A percentile compares a stretch with the other conserved stretches of the same genome.
Evolutionary conservation across 2,329 filamentous ascomycete genomes (phyloP).

Genomic region (Sclerotinia minor): DNA sequence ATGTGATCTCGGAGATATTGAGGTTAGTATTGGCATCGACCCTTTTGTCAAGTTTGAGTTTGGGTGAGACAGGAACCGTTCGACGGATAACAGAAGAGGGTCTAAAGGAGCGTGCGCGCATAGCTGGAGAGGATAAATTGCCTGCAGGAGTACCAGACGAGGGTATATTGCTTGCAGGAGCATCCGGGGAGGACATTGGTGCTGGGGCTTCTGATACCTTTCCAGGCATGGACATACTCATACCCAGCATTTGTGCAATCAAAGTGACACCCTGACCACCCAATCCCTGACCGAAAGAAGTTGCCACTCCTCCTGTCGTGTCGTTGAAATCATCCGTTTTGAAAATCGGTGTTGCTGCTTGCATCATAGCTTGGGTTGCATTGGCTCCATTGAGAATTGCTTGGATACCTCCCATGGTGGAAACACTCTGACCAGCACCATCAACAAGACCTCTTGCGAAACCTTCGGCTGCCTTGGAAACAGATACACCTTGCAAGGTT

Average conservation of each 20-base stretch:
- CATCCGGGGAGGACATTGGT: not conserved
- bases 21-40: not conserved
- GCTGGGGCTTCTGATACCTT: not conserved
- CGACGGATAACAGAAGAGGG: not conserved
- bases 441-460: slow-evolving; percentile 22
- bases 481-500: slow-evolving; percentile 3
- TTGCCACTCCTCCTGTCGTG: slow-evolving; percentile 15
- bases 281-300: slow-evolving; percentile 19
- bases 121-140: not conserved
- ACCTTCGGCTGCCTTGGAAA: slow-evolving; percentile 20
- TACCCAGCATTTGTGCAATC: slow-evolving; percentile 14
- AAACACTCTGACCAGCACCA: slow-evolving; percentile 13
- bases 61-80: not conserved
- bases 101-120: not conserved
- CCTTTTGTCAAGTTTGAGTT: not conserved
- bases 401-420: slow-evolving; percentile 20
- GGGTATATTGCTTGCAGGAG: not conserved
- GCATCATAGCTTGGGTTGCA: slow-evolving; percentile 4
- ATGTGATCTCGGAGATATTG: not conserved
- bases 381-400: slow-evolving; percentile 15
- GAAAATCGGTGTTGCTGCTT: slow-evolving; percentile 1
- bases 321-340: slow-evolving; percentile 10
- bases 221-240: not conserved
- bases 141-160: not conserved
- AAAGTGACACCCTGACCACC: slow-evolving; percentile 19